Conservation (phyloP, 805 yeast genomes). For the Zygosaccharomyces kombuchaensis region DNA sequence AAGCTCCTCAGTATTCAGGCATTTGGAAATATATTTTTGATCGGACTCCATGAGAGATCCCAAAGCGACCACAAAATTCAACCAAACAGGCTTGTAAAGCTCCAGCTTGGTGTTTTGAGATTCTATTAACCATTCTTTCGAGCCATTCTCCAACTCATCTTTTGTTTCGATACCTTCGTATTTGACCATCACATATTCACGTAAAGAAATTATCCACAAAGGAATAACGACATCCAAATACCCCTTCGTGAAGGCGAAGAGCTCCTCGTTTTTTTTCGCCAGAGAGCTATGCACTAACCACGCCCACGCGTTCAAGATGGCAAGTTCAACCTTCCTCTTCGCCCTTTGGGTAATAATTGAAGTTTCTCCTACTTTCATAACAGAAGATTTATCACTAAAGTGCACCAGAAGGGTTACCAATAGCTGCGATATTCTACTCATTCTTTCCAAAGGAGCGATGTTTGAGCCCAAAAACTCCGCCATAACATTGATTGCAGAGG, state of each 20-base stretch:
- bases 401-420: conserved; percentile 65
- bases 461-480: conserved; percentile 70
- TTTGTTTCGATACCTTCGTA: conserved; percentile 42
- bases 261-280: conserved; percentile 33
- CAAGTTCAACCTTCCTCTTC: conserved; percentile 51
- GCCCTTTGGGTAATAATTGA: conserved; percentile 43
- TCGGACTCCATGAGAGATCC: conserved; percentile 58
- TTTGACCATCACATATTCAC: conserved; percentile 67
- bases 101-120: conserved; percentile 16
- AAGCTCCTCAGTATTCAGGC: conserved; percentile 50
- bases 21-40: conserved; percentile 40
- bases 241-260: conserved; percentile 48
- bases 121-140: conserved; percentile 9
- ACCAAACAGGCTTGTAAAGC: conserved; percentile 56
- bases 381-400: conserved; percentile 27
- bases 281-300: conserved; percentile 41
- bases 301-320: conserved; percentile 74
- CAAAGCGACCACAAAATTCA: conserved; percentile 70
- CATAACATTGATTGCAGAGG: conserved; percentile 70
- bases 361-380: conserved; percentile 53
- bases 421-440: conserved; percentile 57
- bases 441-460: conserved; percentile 45
- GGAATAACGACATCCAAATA: conserved; percentile 62
- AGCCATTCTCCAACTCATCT: conserved; percentile 24
- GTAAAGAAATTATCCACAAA: conserved; percentile 70